Evolutionary conservation across 495 filamentous ascomycete genomes (phyloP).

Genomic region (Astrocystis sublimbata): DNA sequence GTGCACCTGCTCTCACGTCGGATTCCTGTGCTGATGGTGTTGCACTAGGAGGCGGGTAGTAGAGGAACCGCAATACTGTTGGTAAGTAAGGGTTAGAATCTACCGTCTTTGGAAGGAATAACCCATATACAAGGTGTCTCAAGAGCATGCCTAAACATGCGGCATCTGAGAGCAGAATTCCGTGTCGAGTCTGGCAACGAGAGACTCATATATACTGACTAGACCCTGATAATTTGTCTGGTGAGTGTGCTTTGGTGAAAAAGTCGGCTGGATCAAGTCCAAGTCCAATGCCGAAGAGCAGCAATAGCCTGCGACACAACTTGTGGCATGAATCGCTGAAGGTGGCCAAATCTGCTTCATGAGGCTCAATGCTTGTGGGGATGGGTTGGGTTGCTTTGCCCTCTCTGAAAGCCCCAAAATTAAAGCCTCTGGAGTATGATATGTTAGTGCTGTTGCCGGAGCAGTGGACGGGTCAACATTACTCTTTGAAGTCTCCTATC

Average conservation of each 20-base stretch:
- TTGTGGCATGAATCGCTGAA: slow-evolving; percentile 72
- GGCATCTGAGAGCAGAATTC: too few species aligned
- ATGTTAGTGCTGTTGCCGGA: slow-evolving; percentile 10
- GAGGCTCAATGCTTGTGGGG: slow-evolving; percentile 60
- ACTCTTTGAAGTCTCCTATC: slow-evolving; percentile 96
- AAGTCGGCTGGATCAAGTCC: slow-evolving; percentile 64
- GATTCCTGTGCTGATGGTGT: slow-evolving; percentile 70
- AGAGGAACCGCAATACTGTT: slow-evolving; percentile 81
- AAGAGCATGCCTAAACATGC: too few species aligned
- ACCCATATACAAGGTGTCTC: too few species aligned
- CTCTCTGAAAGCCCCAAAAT: slow-evolving; percentile 76
- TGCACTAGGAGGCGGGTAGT: slow-evolving; percentile 69
- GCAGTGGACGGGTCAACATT: slow-evolving; percentile 32
- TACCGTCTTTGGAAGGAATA: too few species aligned
- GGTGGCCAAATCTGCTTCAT: slow-evolving; percentile 60
- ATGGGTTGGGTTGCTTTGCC: slow-evolving; percentile 80
- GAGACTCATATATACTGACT: too few species aligned
- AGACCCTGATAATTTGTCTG: slow-evolving; percentile 62
- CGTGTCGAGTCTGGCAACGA: too few species aligned
- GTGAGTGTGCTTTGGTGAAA: slow-evolving; percentile 72
- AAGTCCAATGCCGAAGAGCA: slow-evolving; percentile 74
- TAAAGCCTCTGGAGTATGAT: slow-evolving; percentile 77
- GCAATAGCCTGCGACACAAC: slow-evolving; percentile 70
- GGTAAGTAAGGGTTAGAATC: too few species aligned
- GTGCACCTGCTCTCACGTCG: slow-evolving; percentile 78